Base-by-base conservation (phyloP, 805 yeast genomes). In the Nakazawaea wyomingensis region DNA sequence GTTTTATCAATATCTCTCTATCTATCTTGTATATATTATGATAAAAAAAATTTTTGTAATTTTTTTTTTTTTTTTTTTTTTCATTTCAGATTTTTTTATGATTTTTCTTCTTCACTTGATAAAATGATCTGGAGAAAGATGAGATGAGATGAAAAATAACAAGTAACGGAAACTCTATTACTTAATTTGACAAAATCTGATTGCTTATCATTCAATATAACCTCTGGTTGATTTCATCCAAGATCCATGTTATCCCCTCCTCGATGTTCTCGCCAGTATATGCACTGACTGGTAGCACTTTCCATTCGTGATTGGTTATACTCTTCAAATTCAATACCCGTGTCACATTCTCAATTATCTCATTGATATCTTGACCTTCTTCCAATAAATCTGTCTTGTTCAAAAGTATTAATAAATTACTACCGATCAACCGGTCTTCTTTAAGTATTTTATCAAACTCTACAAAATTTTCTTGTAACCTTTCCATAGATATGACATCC, bases 381-480 rank as follows among this genome's bases (percentile, higher is more conserved):
- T 53, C 58, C 5, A 78, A 56, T 18, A 80, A 52, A 53, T 90
- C 98, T 24, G 80, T 64, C 57, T 90, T 90, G 64, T 91, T 90
- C 39, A 88, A 68, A 47, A 83, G 62, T 0, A 90, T 68, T 27
- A 84, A 60, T n/a, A 90, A 63, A 18, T 77, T 79, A 11, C 82
- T 72, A 1, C 93, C 93, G 1, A 69, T 61, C n/a, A 89, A 64
- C 36, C 82, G 69, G 48, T 85, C 91, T 53, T 83, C 90, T 26
- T 61, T 59, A 11, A 87, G 59, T 4, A 85, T 75, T 37, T 72
- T 75, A 27, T 69, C 71, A 37, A 90, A 69, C 61, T 89, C 96
- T 1, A 48, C 46, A 41, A 75, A 71, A 50, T 84, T 82, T 62
- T 85, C 95, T 7, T 62, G 55, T 20, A 87, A 62, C 40, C 96